Evolutionary conservation across 495 filamentous ascomycete genomes (phyloP).

Genomic region (Aspergillus egyptiacus): DNA sequence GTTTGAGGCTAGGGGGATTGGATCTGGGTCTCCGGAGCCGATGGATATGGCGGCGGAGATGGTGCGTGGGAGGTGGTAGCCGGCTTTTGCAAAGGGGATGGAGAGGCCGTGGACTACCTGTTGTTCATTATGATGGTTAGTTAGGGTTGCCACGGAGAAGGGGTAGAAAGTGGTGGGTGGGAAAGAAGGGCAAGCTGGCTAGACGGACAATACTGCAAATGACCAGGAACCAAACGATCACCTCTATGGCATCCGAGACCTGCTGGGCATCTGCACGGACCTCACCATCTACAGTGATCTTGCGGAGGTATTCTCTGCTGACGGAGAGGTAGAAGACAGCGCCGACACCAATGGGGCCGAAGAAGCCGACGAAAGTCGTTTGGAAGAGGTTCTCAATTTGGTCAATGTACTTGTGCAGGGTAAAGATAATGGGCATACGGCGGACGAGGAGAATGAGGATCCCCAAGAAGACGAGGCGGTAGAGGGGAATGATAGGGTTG

Average conservation of each 20-base stretch:
- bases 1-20: conserved; percentile 27
- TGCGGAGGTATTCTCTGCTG: conserved; percentile 57
- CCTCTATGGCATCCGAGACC: conserved; percentile 56
- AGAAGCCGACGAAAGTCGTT: conserved; percentile 83
- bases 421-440: conserved; percentile 70
- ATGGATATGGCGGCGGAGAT: conserved; percentile 55
- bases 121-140: conserved; percentile 11
- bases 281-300: conserved; percentile 51
- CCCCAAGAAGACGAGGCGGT: conserved; percentile 70
- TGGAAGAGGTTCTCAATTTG: conserved; percentile 71
- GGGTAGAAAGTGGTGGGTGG: neutral
- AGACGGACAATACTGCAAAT: conserved; percentile 78
- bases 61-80: conserved; percentile 71
- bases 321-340: conserved; percentile 88
- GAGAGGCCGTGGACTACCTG: conserved; percentile 83
- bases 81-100: conserved; percentile 77
- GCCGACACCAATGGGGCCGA: conserved; percentile 90
- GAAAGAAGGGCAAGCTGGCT: no score
- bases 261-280: conserved; percentile 59
- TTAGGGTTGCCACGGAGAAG: neutral
- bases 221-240: conserved; percentile 82
- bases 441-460: conserved; percentile 76
- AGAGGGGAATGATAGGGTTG: conserved; percentile 68
- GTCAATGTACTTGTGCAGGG: conserved; percentile 67
- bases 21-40: conserved; percentile 28